A percentile compares a stretch with the other conserved stretches of the same genome.
These are phyloP conservation scores for Nothopassalora personata DNA, from an alignment of 2,329 filamentous ascomycete genomes.

Conservation along the genomic window DNA sequence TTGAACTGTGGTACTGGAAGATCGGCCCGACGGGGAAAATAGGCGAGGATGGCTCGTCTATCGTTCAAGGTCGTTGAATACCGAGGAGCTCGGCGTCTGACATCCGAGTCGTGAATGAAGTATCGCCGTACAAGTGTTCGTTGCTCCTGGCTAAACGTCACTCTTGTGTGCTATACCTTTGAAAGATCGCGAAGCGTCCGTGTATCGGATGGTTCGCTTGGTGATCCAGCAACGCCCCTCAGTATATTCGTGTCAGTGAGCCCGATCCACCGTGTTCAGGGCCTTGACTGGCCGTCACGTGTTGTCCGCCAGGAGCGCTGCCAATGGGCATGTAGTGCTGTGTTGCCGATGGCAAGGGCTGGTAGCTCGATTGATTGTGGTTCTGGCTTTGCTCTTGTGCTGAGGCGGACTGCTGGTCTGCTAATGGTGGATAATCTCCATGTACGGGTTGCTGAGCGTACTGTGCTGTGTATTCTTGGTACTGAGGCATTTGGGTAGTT, in stretches of 20 bases:
- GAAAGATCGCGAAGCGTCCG: neutral
- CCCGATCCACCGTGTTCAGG: neutral
- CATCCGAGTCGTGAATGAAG: neutral
- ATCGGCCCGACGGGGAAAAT: neutral
- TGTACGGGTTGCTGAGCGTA: conserved; percentile 17
- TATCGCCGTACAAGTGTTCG: neutral
- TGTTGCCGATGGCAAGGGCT: conserved; percentile 1
- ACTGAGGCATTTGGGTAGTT: conserved; percentile 25
- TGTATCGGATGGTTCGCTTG: neutral
- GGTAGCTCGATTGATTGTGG: conserved; percentile 1
- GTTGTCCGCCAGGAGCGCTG: neutral
- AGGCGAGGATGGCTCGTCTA: neutral
- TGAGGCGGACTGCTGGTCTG: conserved; percentile 12
- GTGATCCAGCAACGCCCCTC: neutral
- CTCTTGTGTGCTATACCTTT: neutral
- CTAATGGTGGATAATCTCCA: conserved; percentile 10
- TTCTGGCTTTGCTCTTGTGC: conserved; percentile 6
- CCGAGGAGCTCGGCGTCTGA: neutral
- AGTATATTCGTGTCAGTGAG: conserved; percentile 6
- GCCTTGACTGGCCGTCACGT: conserved; percentile 1
- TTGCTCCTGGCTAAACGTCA: neutral
- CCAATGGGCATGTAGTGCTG: conserved; percentile 8
- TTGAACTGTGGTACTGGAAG: neutral
- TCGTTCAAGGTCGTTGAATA: neutral
- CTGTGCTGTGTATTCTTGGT: conserved; percentile 17